phyloP scores from a whole-genome alignment of 768 basidiomycete genomes.

The Melanogaster broomeanus region DNA sequence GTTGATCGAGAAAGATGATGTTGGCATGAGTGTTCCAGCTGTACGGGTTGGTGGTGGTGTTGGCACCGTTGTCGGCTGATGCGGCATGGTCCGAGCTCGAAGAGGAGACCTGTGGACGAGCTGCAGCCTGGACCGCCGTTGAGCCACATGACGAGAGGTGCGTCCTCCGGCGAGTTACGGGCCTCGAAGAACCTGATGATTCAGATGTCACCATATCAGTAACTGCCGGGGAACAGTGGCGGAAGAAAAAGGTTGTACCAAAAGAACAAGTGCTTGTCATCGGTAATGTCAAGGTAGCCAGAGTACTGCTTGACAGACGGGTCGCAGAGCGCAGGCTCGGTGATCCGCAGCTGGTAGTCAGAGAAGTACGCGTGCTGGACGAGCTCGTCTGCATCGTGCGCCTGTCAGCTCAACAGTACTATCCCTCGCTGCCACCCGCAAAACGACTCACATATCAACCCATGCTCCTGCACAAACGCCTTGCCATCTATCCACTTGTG shows the following conservation, averaged over 20 bases:
- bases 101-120: constrained; percentile 81
- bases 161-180: constrained; percentile 66
- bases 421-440: neutral
- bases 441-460: constrained; percentile 63
- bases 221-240: neutral
- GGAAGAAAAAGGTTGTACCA: constrained; percentile 51
- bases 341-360: constrained; percentile 58
- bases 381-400: constrained; percentile 53
- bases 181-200: constrained; percentile 84
- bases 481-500: constrained; percentile 69
- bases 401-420: constrained; percentile 1
- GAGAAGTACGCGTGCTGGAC: constrained; percentile 55
- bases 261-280: constrained; percentile 85
- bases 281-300: constrained; percentile 80
- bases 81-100: constrained; percentile 89
- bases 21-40: constrained; percentile 83
- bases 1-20: constrained; percentile 66
- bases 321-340: constrained; percentile 76
- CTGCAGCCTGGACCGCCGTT: constrained; percentile 79
- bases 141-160: constrained; percentile 90
- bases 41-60: constrained; percentile 72
- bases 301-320: constrained; percentile 71
- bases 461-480: constrained; percentile 69
- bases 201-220: neutral
- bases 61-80: constrained; percentile 68